phyloP scores from a whole-genome alignment of 2,329 filamentous ascomycete species.

The Rasamsonia emersonii region DNA sequence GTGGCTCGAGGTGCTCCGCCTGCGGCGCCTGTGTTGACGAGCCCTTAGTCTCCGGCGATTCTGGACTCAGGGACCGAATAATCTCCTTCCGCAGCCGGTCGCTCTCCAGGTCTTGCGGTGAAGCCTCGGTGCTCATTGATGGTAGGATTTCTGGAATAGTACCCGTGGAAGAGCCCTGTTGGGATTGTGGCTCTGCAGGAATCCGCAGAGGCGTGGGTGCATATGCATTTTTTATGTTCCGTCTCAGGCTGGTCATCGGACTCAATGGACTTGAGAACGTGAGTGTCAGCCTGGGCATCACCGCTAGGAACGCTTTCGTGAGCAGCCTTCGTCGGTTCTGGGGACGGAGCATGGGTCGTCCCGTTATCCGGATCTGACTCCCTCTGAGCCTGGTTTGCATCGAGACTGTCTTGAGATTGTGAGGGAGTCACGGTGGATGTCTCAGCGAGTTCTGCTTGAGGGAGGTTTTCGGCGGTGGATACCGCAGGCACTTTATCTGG shows the following conservation, averaged over 20 bases:
- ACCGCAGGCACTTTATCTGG: slow-evolving; percentile 52
- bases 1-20: slow-evolving; percentile 13
- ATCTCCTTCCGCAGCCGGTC: slow-evolving; percentile 40
- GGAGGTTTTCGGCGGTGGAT: slow-evolving; percentile 31
- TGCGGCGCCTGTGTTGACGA: too few relatives aligned
- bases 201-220: slow-evolving; percentile 27
- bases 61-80: slow-evolving; percentile 38
- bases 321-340: slow-evolving; percentile 1
- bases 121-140: slow-evolving; percentile 24
- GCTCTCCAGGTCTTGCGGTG: slow-evolving; percentile 32
- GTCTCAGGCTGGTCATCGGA: not conserved
- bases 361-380: slow-evolving; percentile 5
- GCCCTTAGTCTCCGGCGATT: too few relatives aligned
- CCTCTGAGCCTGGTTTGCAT: not conserved
- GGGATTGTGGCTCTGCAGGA: slow-evolving; percentile 13
- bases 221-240: slow-evolving; percentile 4
- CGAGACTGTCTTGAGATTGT: slow-evolving; percentile 8
- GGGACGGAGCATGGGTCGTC: slow-evolving; percentile 7
- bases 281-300: not conserved
- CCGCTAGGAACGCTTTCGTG: not conserved
- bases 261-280: not conserved
- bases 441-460: slow-evolving; percentile 38
- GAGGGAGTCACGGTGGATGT: slow-evolving; percentile 31
- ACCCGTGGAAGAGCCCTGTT: slow-evolving; percentile 10
- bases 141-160: slow-evolving; percentile 26